phyloP scores from a whole-genome alignment of 371 early-diverging fungal species.

The Fennellomyces sp. region DNA sequence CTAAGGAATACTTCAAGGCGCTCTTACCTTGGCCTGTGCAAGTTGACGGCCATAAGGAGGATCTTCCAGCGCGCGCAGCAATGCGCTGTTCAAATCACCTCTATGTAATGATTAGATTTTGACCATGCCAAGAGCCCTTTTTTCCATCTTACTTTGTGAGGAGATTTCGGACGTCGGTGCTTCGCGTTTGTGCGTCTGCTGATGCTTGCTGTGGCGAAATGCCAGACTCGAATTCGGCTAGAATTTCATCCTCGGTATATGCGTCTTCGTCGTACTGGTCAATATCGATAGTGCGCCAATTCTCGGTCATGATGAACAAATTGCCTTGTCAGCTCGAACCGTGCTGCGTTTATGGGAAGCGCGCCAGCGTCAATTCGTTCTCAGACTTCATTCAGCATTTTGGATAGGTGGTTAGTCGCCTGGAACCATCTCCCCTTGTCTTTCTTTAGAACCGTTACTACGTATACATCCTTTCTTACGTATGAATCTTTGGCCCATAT shows the following conservation, averaged over 20 bases:
- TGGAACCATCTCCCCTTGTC: no score
- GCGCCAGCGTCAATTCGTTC: no score
- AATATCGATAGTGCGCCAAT: conserved; percentile 81
- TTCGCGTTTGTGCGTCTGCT: conserved; percentile 59
- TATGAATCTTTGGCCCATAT: no score
- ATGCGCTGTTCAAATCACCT: conserved; percentile 70
- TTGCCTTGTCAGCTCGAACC: no score
- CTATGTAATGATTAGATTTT: conserved; percentile 34
- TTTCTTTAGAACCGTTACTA: no score
- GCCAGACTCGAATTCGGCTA: conserved; percentile 40
- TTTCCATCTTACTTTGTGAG: conserved; percentile 37
- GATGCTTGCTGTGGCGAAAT: conserved; percentile 56
- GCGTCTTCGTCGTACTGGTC: conserved; percentile 85
- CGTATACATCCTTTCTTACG: no score
- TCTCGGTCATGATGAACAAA: no score
- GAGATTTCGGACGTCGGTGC: conserved; percentile 63
- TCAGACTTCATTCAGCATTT: no score
- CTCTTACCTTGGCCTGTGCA: conserved; percentile 73
- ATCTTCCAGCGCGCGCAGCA: conserved; percentile 70
- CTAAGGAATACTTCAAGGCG: neutral
- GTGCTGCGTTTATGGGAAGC: no score
- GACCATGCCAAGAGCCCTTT: neutral
- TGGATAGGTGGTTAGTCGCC: no score
- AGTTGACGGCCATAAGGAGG: conserved; percentile 84
- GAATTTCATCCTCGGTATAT: conserved; percentile 66